These are phyloP conservation scores for Cercospora sp. DNA, from an alignment of 2,329 filamentous ascomycete species.

Conservation along the genomic window DNA sequence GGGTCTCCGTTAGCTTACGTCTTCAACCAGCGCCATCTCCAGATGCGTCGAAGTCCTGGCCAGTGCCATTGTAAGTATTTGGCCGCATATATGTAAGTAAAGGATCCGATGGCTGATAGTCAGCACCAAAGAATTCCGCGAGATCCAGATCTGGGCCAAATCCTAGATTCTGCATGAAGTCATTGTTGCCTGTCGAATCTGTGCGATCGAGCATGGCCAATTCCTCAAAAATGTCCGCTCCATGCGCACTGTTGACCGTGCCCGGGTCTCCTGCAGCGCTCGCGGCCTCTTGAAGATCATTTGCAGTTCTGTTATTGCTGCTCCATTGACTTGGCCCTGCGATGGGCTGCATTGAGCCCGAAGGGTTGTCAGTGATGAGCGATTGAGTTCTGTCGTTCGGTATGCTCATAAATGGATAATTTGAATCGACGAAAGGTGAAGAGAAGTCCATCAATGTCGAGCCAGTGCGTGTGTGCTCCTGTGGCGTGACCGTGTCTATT, in stretches of 20 bases:
- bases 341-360: slow-evolving; percentile 7
- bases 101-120: slow-evolving; percentile 47
- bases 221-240: slow-evolving; percentile 56
- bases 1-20: neutral
- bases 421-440: slow-evolving; percentile 14
- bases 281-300: neutral
- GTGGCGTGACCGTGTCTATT: neutral
- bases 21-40: slow-evolving; percentile 19
- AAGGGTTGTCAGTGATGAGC: slow-evolving; percentile 14
- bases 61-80: slow-evolving; percentile 7
- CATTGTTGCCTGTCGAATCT: slow-evolving; percentile 57
- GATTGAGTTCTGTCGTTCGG: slow-evolving; percentile 24
- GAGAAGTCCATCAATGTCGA: slow-evolving; percentile 12
- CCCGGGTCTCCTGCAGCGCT: neutral
- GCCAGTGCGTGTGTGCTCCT: neutral
- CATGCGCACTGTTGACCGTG: slow-evolving; percentile 2
- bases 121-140: slow-evolving; percentile 51
- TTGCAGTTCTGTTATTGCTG: neutral
- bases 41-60: neutral
- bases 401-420: slow-evolving; percentile 29
- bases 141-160: slow-evolving; percentile 64
- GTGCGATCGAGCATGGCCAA: slow-evolving; percentile 57
- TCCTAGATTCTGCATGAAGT: slow-evolving; percentile 67
- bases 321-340: slow-evolving; percentile 16
- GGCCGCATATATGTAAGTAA: slow-evolving; percentile 42